A percentile compares a stretch with the other conserved stretches of the same genome.
phyloP scores from a whole-genome alignment of 352 stramenopile genomes.

The Pythium oligandrum region DNA sequence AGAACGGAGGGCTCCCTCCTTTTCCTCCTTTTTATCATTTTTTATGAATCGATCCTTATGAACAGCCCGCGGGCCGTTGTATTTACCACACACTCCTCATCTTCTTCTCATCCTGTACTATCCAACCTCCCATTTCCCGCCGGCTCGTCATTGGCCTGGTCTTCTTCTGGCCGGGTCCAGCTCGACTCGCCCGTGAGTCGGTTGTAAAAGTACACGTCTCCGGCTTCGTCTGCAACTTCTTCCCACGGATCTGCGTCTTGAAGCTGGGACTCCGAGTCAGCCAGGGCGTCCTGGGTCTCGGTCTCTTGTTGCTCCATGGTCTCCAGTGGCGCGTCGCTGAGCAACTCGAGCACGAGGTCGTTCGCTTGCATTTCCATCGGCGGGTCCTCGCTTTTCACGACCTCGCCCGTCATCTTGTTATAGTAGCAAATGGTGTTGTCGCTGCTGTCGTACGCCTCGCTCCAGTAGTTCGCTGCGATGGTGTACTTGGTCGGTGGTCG shows the following conservation, averaged over 20 bases:
- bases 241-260: conserved; percentile 39
- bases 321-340: conserved; percentile 23
- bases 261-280: neutral
- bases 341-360: conserved; percentile 63
- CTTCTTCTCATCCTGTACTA: too few species aligned
- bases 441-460: conserved; percentile 59
- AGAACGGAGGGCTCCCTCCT: too few species aligned
- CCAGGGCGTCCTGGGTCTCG: neutral
- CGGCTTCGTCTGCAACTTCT: conserved; percentile 61
- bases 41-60: too few species aligned
- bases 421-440: conserved; percentile 63
- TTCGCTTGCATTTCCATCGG: conserved; percentile 63
- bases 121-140: too few species aligned
- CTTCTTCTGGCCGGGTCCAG: conserved; percentile 37
- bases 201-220: conserved; percentile 78
- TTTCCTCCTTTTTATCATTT: too few species aligned
- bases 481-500: conserved; percentile 43
- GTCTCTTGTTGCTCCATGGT: conserved; percentile 2
- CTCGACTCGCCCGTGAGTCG: conserved; percentile 46
- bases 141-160: neutral
- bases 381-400: conserved; percentile 40
- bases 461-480: conserved; percentile 62
- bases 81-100: too few species aligned
- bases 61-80: too few species aligned
- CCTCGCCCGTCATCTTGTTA: conserved; percentile 64